Conservation (phyloP, 1,284 basidiomycete species). For the Ganoderma sinense region DNA sequence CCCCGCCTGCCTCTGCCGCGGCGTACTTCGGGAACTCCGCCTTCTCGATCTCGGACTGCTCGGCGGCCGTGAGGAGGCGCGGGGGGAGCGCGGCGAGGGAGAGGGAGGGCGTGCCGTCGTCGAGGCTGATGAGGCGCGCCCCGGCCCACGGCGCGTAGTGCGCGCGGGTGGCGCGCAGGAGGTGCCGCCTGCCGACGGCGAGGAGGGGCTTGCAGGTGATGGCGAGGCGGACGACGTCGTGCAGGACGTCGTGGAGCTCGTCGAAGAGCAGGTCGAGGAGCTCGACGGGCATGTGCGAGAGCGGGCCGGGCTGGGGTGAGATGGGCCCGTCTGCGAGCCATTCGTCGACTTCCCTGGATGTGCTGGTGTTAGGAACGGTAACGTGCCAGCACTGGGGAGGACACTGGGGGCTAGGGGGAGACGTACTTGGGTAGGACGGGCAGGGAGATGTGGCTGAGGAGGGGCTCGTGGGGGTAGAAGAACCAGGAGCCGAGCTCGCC, state of each 20-base stretch:
- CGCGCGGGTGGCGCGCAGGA: constrained; percentile 15
- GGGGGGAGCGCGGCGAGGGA: constrained; percentile 11
- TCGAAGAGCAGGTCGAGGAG: constrained; percentile 14
- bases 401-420: too few species aligned
- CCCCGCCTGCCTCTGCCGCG: not conserved
- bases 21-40: not conserved
- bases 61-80: constrained; percentile 6
- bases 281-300: constrained; percentile 15
- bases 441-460: constrained; percentile 10
- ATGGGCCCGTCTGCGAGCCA: constrained; percentile 11
- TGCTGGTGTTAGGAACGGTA: too few species aligned
- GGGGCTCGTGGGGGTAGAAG: constrained; percentile 17
- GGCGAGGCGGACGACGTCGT: constrained; percentile 15
- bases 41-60: constrained; percentile 11
- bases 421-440: constrained; percentile 13
- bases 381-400: too few species aligned
- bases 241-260: constrained; percentile 2
- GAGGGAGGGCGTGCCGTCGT: constrained; percentile 12
- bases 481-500: constrained; percentile 19
- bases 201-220: constrained; percentile 22
- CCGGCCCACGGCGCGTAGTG: constrained; percentile 22
- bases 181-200: constrained; percentile 16
- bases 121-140: constrained; percentile 16
- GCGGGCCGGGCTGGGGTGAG: constrained; percentile 2
- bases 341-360: constrained; percentile 9